phyloP scores from a whole-genome alignment of 805 yeast species.

The Cyberlindnera maritima region DNA sequence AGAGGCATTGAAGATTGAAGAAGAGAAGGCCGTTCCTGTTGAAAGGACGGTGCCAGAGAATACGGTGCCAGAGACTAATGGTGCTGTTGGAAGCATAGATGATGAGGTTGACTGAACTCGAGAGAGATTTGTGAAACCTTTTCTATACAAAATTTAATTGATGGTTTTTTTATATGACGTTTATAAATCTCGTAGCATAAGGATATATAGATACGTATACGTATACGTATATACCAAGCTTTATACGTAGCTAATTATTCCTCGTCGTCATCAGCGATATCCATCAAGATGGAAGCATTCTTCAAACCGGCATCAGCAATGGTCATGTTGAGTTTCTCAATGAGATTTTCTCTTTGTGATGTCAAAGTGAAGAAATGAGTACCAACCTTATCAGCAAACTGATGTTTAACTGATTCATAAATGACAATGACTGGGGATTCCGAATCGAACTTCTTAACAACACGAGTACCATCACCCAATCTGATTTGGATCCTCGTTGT shows the following conservation, averaged over 20 bases:
- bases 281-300: slow-evolving; percentile 58
- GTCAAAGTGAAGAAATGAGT: slow-evolving; percentile 44
- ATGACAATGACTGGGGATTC: slow-evolving; percentile 57
- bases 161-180: not conserved
- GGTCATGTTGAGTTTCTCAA: slow-evolving; percentile 49
- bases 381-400: slow-evolving; percentile 40
- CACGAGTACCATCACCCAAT: slow-evolving; percentile 80
- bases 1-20: not conserved
- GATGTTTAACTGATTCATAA: slow-evolving; percentile 65
- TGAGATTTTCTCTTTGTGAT: slow-evolving; percentile 49
- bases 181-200: no score
- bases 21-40: not conserved
- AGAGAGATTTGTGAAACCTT: no score
- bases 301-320: slow-evolving; percentile 74
- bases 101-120: slow-evolving; percentile 15
- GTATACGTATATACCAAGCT: no score
- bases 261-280: slow-evolving; percentile 17
- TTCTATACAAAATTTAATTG: no score
- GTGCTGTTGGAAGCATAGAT: slow-evolving; percentile 2
- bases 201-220: no score
- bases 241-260: no score
- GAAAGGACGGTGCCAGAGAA: no score
- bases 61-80: not conserved
- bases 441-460: slow-evolving; percentile 64
- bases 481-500: slow-evolving; percentile 76